Base-by-base conservation (phyloP, 2,329 filamentous ascomycete species). In the Cladorrhinum sp. region DNA sequence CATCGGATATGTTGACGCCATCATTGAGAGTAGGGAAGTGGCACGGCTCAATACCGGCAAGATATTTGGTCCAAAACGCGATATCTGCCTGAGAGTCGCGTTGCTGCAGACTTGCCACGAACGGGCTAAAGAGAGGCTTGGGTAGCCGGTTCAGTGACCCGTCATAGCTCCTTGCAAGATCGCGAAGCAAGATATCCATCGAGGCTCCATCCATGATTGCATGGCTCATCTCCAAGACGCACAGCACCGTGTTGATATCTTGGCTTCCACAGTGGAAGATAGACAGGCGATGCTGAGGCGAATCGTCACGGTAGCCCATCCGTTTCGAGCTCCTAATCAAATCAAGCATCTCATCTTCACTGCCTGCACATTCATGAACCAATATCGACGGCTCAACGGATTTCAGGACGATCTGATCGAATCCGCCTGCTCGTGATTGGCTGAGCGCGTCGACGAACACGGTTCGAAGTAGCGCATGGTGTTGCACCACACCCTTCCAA, bases 181-280 rank as follows among this genome's bases (percentile, higher is more conserved):
- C 80, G 3, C 73, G 72, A 4, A 80, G 67, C 4, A 83, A 73
- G 50, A 81, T 77, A 0, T 78, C 75, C 49, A 82, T 77, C 0
- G 81, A 82, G 38, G 73, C 75, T 1, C 80, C 81, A 68, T 84
- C 81, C 71, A 78, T 79, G 27, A 80, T 77, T 9, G 76, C 77
- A 63, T 83, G 81, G 62, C 77, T 82, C 18, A 84, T 70, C 58
- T 83, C 80, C 12, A 83, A 68, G 41, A 77, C 77, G 48, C 77
- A 76, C 64, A 77, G 78, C 0, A 80, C 60, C 50, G 69, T 24
- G 6, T 7, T 18, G 12, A 8, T 71, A 12, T 70, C 69, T 1
- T 65, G 62, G 2, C 67, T 68, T 13, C 18, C 16, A 45, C 20
- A 38, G 41, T 9, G 76, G 78, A 64, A 74, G 65, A 82, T 77